Evolutionary conservation across 2,329 filamentous ascomycete species (phyloP).

Genomic region (Cladosporium sp.): DNA sequence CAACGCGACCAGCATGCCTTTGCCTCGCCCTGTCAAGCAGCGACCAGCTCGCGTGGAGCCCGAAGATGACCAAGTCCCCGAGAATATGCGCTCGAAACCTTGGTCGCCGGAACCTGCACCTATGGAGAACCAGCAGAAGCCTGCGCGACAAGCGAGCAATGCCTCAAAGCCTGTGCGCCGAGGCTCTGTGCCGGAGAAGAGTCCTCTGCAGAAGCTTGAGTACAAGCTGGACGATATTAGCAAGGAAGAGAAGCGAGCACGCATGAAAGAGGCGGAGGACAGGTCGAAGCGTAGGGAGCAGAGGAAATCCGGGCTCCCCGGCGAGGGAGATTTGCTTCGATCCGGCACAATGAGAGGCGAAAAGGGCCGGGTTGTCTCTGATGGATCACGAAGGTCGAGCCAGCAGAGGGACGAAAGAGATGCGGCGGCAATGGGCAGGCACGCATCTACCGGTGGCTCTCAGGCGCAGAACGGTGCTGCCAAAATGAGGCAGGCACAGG

Average conservation of each 20-base stretch:
- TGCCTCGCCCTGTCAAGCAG: conserved; percentile 11
- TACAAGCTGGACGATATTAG: conserved; percentile 85
- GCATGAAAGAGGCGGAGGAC: conserved; percentile 76
- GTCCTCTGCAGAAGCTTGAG: conserved; percentile 89
- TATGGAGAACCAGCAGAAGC: conserved; percentile 15
- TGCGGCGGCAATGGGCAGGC: conserved; percentile 6
- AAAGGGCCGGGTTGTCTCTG: conserved; percentile 25
- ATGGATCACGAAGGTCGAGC: conserved; percentile 17
- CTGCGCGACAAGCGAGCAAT: conserved; percentile 19
- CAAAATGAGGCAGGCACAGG: conserved; percentile 15
- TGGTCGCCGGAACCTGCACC: conserved; percentile 24
- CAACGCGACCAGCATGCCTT: conserved; percentile 2
- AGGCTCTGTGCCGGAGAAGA: conserved; percentile 71
- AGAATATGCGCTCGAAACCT: conserved; percentile 24
- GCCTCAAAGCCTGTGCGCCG: conserved; percentile 24
- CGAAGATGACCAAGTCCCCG: conserved; percentile 24
- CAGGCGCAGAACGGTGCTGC: conserved; percentile 1
- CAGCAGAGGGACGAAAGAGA: conserved; percentile 10
- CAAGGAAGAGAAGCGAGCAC: conserved; percentile 89
- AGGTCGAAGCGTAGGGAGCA: conserved; percentile 55
- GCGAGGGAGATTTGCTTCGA: conserved; percentile 17
- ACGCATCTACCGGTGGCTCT: conserved; percentile 7
- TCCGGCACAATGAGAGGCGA: conserved; percentile 20
- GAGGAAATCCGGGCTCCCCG: conserved; percentile 14
- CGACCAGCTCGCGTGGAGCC: conserved; percentile 21